These are phyloP conservation scores for Primulina huaijiensis DNA, from an alignment of 257 asterid genomes.

Conservation along the genomic window DNA sequence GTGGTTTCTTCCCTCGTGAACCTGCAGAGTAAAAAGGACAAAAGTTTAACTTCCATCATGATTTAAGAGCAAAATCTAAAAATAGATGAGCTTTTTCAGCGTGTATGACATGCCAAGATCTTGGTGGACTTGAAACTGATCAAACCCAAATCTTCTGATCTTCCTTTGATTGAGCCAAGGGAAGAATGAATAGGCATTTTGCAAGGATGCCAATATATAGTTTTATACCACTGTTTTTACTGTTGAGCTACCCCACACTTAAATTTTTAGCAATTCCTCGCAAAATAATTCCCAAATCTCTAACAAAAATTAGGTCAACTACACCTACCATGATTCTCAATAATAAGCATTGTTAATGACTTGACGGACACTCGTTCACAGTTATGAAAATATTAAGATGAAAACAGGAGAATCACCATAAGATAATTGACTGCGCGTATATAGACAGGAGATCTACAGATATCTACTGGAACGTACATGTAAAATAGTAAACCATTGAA, in stretches of 20 bases:
- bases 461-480: not conserved
- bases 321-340: slow-evolving; percentile 3
- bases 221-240: too few relatives aligned
- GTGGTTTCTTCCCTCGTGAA: slow-evolving; percentile 97
- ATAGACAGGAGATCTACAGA: not conserved
- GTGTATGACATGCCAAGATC: slow-evolving; percentile 1
- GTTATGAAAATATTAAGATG: slow-evolving; percentile 1
- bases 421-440: not conserved
- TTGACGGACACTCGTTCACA: not conserved
- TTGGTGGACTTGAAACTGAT: not conserved
- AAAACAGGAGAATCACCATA: not conserved
- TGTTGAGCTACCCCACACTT: not conserved
- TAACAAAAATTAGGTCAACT: not conserved
- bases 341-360: not conserved
- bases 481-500: not conserved
- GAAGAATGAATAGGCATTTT: not conserved
- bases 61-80: slow-evolving; percentile 14
- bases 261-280: not conserved
- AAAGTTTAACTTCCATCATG: slow-evolving; percentile 4
- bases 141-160: not conserved
- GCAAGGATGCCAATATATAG: not conserved
- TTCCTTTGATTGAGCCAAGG: not conserved
- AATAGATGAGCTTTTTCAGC: not conserved
- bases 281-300: not conserved
- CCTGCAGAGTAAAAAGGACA: slow-evolving; percentile 45